A percentile compares a stretch with the other conserved stretches of the same genome.
Conservation (phyloP, 257 asterid genomes). For the Gentiana straminea region DNA sequence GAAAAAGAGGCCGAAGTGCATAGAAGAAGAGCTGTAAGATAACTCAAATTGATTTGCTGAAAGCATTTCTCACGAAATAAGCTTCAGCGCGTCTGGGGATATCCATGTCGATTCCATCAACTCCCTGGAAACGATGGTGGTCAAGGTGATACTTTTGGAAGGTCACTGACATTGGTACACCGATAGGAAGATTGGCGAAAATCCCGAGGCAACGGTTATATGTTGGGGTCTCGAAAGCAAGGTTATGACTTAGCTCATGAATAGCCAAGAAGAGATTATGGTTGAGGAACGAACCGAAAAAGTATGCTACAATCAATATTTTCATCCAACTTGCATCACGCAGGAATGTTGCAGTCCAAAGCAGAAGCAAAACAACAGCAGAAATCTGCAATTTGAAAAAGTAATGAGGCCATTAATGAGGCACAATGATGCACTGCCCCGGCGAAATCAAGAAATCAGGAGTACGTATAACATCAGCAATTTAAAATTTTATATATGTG, state of each 20-base stretch:
- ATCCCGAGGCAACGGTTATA: slow-evolving; percentile 91
- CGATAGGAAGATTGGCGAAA: slow-evolving; percentile 84
- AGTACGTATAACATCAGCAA: too few species aligned
- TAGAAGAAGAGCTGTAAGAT: slow-evolving; percentile 75
- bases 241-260: too few species aligned
- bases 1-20: slow-evolving; percentile 76
- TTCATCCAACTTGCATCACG: slow-evolving; percentile 52
- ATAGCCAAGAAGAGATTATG: too few species aligned
- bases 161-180: slow-evolving; percentile 92
- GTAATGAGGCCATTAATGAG: too few species aligned
- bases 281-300: too few species aligned
- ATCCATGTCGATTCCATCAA: slow-evolving; percentile 91
- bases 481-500: too few species aligned
- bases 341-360: slow-evolving; percentile 80
- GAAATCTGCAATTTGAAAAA: too few species aligned
- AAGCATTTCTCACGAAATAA: slow-evolving; percentile 35
- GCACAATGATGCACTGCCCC: too few species aligned
- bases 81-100: slow-evolving; percentile 63
- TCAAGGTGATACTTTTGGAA: slow-evolving; percentile 97
- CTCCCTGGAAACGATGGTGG: slow-evolving; percentile 94
- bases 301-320: slow-evolving; percentile 42
- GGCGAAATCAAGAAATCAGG: too few species aligned
- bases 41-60: slow-evolving; percentile 75
- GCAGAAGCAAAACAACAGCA: slow-evolving; percentile 72
- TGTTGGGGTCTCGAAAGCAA: slow-evolving; percentile 57